Percentiles rank a stretch among this genome's conserved stretches.
These are phyloP conservation scores for Russula sp. DNA, from an alignment of 768 basidiomycete species.

Conservation along the genomic window DNA sequence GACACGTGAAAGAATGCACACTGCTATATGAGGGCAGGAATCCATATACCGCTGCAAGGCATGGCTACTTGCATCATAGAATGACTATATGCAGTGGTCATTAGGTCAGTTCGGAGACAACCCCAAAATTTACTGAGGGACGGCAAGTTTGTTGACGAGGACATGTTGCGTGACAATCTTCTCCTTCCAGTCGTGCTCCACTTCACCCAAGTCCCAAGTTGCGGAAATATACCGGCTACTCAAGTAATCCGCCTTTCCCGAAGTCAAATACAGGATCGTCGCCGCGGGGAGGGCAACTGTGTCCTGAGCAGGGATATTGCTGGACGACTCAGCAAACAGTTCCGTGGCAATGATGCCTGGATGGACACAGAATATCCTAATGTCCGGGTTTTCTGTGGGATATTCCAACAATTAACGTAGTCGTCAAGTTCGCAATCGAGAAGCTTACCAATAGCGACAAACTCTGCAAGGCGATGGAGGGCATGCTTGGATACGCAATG, in stretches of 20 bases:
- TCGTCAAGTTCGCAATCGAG: too few species aligned
- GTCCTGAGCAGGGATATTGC: background rate
- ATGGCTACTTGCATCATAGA: too few species aligned
- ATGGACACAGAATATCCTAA: background rate
- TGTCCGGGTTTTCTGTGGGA: background rate
- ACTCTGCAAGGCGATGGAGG: constrained; percentile 3
- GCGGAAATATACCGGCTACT: background rate
- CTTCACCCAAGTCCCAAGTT: background rate
- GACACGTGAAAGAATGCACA: too few species aligned
- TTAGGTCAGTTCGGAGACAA: too few species aligned
- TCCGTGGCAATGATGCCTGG: background rate
- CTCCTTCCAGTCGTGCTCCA: background rate
- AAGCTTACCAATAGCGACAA: background rate
- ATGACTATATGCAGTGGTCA: too few species aligned
- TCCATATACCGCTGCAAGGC: too few species aligned
- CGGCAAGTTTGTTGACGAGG: too few species aligned
- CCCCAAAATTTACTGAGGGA: background rate
- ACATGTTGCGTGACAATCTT: background rate
- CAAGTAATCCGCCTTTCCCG: background rate
- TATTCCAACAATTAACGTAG: too few species aligned
- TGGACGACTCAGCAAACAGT: background rate
- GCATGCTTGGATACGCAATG: constrained; percentile 15
- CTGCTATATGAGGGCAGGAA: too few species aligned
- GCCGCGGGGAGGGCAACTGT: background rate
- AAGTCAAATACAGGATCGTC: background rate